These are phyloP conservation scores for Amoebophrya sp. DNA, from an alignment of 169 alveolate genomes.

Conservation along the genomic window DNA sequence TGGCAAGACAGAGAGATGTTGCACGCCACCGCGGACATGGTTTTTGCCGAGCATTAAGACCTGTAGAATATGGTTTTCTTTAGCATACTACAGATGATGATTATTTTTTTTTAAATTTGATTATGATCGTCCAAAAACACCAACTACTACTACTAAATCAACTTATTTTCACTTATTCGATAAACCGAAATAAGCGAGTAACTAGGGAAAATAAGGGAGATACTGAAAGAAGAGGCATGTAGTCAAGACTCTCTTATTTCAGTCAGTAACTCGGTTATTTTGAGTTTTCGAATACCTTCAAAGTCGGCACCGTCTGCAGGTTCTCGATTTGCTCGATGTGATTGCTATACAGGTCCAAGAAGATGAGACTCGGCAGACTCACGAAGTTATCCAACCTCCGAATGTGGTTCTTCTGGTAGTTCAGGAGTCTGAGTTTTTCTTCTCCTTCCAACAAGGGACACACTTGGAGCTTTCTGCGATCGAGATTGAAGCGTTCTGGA, in stretches of 20 bases:
- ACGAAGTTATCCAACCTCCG: not conserved
- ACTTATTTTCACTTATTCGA: too few species aligned
- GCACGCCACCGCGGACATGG: not conserved
- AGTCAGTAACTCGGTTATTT: too few species aligned
- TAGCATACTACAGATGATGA: too few species aligned
- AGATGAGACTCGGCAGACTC: not conserved
- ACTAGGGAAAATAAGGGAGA: too few species aligned
- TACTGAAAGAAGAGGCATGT: too few species aligned
- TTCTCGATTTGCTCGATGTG: not conserved
- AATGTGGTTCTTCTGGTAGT: not conserved
- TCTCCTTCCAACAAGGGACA: not conserved
- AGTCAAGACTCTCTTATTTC: too few species aligned
- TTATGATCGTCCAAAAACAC: too few species aligned
- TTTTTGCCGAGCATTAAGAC: not conserved
- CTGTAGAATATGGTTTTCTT: too few species aligned
- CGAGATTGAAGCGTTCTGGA: not conserved
- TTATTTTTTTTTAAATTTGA: too few species aligned
- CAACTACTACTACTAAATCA: too few species aligned
- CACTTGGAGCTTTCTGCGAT: not conserved
- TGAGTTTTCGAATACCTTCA: too few species aligned
- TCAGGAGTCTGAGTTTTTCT: not conserved
- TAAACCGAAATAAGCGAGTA: too few species aligned
- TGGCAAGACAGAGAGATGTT: not conserved
- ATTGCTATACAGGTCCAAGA: conserved; percentile 4
- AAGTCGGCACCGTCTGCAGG: not conserved